Evolutionary conservation across 2,329 filamentous ascomycete genomes (phyloP), one percentile per base, ranked within the genome.

Genomic region (Sordariomycetes sp.): DNA sequence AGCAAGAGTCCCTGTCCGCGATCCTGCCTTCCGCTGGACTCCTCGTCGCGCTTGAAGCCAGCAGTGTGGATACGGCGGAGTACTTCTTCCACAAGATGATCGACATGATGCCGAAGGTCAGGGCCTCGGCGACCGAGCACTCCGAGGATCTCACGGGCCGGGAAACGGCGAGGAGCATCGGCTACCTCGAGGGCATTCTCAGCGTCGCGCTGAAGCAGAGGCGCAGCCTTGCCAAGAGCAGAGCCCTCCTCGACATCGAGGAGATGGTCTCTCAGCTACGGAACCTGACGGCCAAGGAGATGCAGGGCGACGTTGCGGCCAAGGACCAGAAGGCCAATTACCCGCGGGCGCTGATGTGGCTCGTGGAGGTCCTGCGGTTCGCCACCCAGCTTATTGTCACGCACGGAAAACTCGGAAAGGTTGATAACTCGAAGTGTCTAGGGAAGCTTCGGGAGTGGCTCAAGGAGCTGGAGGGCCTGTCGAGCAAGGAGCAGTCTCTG

Each of bases 171-270:
- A 81, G 91, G 65, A 91, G 90, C 66, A 79, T 88, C 54, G 90
- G 90, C 0, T 89, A 89, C 62, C 74, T 96, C n/a, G 94, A 99
- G 67, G 90, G 91, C 28, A 77, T 96, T 59, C 74, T 97, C 34
- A 78, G 85, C 59, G 72, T 83, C n/a, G 68, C 81, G 1, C 65
- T 89, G 13, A 70, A 73, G 3, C 87, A 91, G 67, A 77, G 86
- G 59, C 69, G 68, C 53, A 69, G 72, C 6, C 70, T 86, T 36
- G 70, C 74, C 50, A 56, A 52, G 48, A 39, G 55, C 2, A 39
- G 17, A 39, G 22, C 24, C 28, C 45, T 56, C 22, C 28, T 32
- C 32, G 55, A 52, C 5, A 24, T 56, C 22, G 55, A 56, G 48
- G 55, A 28, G 24, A 52, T 32, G 24, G 51, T 52, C 20, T 52